phyloP scores from a whole-genome alignment of 2,329 filamentous ascomycete genomes.

The Ophiocordyceps unilateralis region DNA sequence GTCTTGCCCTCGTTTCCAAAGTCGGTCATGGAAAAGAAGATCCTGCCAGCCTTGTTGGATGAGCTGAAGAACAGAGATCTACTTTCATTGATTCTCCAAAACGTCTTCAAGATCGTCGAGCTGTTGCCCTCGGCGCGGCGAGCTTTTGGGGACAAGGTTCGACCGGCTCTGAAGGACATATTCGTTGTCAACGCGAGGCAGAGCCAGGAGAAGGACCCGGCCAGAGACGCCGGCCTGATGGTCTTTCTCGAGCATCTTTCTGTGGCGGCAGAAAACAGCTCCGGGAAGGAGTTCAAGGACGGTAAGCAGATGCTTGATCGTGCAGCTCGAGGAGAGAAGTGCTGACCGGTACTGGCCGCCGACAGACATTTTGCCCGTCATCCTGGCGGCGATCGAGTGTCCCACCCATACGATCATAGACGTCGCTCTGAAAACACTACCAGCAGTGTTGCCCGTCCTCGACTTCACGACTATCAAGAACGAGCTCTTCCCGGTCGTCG shows the following conservation, averaged over 20 bases:
- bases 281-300: constrained; percentile 88
- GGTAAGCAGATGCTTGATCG: constrained; percentile 29
- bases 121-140: constrained; percentile 61
- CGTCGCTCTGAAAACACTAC: constrained; percentile 61
- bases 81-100: constrained; percentile 70
- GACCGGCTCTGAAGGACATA: constrained; percentile 69
- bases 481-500: constrained; percentile 85
- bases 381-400: constrained; percentile 71
- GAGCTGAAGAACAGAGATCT: constrained; percentile 88
- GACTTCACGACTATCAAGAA: constrained; percentile 97
- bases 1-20: constrained; percentile 86
- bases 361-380: constrained; percentile 70
- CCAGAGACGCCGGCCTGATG: constrained; percentile 80
- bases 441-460: constrained; percentile 66
- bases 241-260: constrained; percentile 73
- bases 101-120: constrained; percentile 78
- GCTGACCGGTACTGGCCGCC: constrained; percentile 1
- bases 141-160: constrained; percentile 68
- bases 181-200: constrained; percentile 49
- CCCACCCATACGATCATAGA: constrained; percentile 81
- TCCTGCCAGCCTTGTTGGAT: constrained; percentile 74
- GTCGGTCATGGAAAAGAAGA: constrained; percentile 86
- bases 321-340: neutral
- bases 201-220: constrained; percentile 55
- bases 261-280: constrained; percentile 61